These are phyloP conservation scores for Carallia pectinifolia DNA, from an alignment of 345 rosid species.

Conservation along the genomic window DNA sequence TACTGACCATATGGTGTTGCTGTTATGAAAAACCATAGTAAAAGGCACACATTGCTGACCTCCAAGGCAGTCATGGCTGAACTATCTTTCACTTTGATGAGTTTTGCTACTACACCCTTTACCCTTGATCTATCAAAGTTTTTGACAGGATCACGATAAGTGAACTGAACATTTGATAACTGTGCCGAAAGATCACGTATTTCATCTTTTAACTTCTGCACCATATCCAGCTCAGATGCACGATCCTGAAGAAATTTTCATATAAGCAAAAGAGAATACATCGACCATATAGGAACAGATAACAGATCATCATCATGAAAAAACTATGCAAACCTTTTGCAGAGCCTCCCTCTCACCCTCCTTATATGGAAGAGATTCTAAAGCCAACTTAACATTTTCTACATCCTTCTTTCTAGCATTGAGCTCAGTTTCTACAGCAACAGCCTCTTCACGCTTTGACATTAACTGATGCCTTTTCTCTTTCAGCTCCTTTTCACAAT, in stretches of 20 bases:
- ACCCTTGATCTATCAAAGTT: slow-evolving; percentile 90
- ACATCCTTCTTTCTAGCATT: slow-evolving; percentile 63
- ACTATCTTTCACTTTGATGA: slow-evolving; percentile 80
- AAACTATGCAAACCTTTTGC: slow-evolving; percentile 61
- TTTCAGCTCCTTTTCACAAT: slow-evolving; percentile 76
- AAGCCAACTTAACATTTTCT: slow-evolving; percentile 45
- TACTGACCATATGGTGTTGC: not conserved
- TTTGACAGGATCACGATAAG: slow-evolving; percentile 75
- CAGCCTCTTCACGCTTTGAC: slow-evolving; percentile 82
- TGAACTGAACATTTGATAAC: slow-evolving; percentile 79
- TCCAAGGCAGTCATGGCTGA: slow-evolving; percentile 88
- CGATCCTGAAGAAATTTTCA: slow-evolving; percentile 53
- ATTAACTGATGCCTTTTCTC: slow-evolving; percentile 65
- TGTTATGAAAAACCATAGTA: not conserved
- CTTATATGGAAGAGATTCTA: slow-evolving; percentile 65
- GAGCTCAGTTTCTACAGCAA: slow-evolving; percentile 70
- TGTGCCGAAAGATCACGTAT: slow-evolving; percentile 69
- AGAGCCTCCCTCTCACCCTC: slow-evolving; percentile 89
- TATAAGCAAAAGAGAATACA: slow-evolving; percentile 19
- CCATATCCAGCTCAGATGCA: slow-evolving; percentile 57
- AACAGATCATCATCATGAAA: slow-evolving; percentile 1
- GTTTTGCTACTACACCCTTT: slow-evolving; percentile 95
- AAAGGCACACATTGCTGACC: slow-evolving; percentile 37
- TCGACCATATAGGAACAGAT: slow-evolving; percentile 2
- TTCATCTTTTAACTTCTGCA: slow-evolving; percentile 77